Evolutionary conservation across 2,329 filamentous ascomycete species (phyloP), one percentile per base, ranked within the genome.

Genomic region (Cladophialophora yegresii): DNA sequence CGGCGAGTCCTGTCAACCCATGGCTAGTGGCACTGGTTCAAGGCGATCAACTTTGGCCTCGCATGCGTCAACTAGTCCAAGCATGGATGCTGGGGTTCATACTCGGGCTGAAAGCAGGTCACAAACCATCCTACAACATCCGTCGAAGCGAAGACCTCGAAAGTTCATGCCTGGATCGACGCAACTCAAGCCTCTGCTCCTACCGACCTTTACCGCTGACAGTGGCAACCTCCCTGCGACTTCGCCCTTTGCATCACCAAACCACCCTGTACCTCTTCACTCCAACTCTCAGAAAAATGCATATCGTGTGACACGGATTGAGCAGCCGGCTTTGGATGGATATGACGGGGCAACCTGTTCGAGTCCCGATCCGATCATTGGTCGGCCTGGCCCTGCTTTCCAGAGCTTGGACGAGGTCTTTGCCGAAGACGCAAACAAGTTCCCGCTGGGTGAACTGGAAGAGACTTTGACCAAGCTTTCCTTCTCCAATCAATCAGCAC

Each of bases 81-180:
- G 63, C 49, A 43, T 59, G 47, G 22, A 22, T 51, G 23, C 56
- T 2, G 49, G 26, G 0, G 33, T 30, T 23, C 63, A 50, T 58
- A 10, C 50, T 50, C 57, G 62, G 8, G 26, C 16, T 12, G 64
- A 62, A n/a, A 55, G 22, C 32, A 63, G 55, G 47, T 63, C 62
- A 28, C 58, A 54, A 13, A 57, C 43, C 58, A 49, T 54, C 8
- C 10, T 58, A 30, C 58, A 56, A 23, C 61, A 68, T 43, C 61
- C 65, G 40, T 67, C 70, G n/a, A 71, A 71, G 36, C 70, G 72
- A 54, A 73, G 72, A 57, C 73, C 75, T 71, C 71, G 75, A 45
- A 73, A 73, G 32, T 77, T 76, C 56, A 72, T 75, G 20, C 73
- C 75, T 10, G 75, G 75, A 1, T 75, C 74, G 6, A 74, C 71